Base-by-base conservation (phyloP, 768 basidiomycete genomes). In the Candolleomyces efflorescens region DNA sequence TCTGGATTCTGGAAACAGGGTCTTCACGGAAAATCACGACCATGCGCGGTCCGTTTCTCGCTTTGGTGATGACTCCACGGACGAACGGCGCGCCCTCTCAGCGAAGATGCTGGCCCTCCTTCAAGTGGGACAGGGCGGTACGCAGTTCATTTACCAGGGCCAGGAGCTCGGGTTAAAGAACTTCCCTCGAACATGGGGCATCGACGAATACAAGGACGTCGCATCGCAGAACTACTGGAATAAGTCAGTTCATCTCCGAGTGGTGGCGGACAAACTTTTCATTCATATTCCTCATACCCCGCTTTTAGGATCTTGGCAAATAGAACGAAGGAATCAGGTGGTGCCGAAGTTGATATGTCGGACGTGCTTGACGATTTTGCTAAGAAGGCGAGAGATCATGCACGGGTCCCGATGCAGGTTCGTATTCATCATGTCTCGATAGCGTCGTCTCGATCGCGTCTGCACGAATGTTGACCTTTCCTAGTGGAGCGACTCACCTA, bases 161-260 rank as follows among this genome's bases (percentile, higher is more conserved):
- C 77, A 90, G 67, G 90, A 91, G 65, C 76, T 91, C 0, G 89
- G 83, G 0, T 71, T 87, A 67, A 81, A 77, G 68, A 86, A 86
- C 56, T 82, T 86, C 60, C 84, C 85, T 17, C 65, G 74, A 49
- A 64, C 69, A 15, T 91, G 88, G 88, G 81, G 80, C 0, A 75
- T 88, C 22, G 84, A 88, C 56, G 86, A 88, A 63, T 91, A 89
- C 69, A 85, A 85, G 64, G 89, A 89, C 54, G 78, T 86, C 41
- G 83, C 83, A 37, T 75, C 82, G 3, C 75, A 78, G 60, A 86
- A 85, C 63, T 84, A 79, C 62, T 87, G 81, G 76, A 72, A 77
- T 2, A 64, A 74, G 86, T 84, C 52, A 39, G 80, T 69, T 12
- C n/a, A n/a, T n/a, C n/a, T n/a, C n/a, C n/a, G n/a, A n/a, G n/a